Percentiles rank a stretch among this genome's conserved stretches.
phyloP scores from a whole-genome alignment of 495 filamentous ascomycete species.

The Talaromyces adpressus region DNA sequence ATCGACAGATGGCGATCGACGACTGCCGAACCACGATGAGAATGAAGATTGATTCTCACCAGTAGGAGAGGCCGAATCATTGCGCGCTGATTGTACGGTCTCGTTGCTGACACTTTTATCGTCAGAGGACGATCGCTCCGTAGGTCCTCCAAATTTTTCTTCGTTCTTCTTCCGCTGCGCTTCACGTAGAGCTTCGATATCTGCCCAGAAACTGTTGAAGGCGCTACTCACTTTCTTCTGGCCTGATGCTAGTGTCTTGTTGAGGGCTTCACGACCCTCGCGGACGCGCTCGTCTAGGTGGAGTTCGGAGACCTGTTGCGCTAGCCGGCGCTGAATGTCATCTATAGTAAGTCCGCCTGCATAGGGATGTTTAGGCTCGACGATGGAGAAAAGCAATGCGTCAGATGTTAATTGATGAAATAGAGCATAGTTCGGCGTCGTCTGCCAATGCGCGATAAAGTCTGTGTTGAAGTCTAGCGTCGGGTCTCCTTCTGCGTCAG shows the following conservation, averaged over 20 bases:
- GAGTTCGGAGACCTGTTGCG: slow-evolving; percentile 81
- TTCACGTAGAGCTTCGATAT: slow-evolving; percentile 82
- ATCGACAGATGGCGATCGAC: slow-evolving; percentile 45
- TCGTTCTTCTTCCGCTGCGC: slow-evolving; percentile 65
- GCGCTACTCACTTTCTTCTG: slow-evolving; percentile 76
- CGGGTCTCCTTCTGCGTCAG: slow-evolving; percentile 72
- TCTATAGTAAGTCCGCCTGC: slow-evolving; percentile 93
- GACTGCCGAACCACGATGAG: slow-evolving; percentile 22
- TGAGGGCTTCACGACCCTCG: slow-evolving; percentile 67
- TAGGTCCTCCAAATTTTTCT: slow-evolving; percentile 32
- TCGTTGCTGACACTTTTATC: slow-evolving; percentile 15
- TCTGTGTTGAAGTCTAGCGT: slow-evolving; percentile 71
- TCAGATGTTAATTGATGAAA: slow-evolving; percentile 73
- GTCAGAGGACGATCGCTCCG: slow-evolving; percentile 25
- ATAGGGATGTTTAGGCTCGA: slow-evolving; percentile 86
- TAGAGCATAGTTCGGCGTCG: slow-evolving; percentile 81
- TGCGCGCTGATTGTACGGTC: slow-evolving; percentile 10
- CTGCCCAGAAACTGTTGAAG: slow-evolving; percentile 80
- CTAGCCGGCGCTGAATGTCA: slow-evolving; percentile 83
- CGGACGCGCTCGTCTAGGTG: slow-evolving; percentile 82
- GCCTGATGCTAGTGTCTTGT: slow-evolving; percentile 72
- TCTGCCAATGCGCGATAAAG: slow-evolving; percentile 67
- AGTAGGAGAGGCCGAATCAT: neutral
- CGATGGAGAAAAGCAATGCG: slow-evolving; percentile 85
- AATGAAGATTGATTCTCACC: neutral